phyloP scores from a whole-genome alignment of 2,329 filamentous ascomycete species.

The Cladosporium phlei region DNA sequence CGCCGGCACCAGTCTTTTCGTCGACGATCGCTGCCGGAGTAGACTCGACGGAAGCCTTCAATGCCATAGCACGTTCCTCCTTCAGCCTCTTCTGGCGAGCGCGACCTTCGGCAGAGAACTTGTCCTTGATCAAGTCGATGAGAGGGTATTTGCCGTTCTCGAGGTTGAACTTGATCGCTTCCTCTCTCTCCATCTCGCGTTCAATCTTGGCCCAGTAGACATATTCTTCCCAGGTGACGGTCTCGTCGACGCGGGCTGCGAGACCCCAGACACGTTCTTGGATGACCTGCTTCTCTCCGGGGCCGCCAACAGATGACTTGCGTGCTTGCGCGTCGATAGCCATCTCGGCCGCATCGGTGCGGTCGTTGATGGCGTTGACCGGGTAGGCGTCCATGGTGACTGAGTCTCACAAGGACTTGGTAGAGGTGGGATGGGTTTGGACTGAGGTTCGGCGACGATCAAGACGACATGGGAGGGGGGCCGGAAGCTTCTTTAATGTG shows the following conservation, averaged over 20 bases:
- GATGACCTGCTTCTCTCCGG: slow-evolving; percentile 10
- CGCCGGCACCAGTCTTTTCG: not conserved
- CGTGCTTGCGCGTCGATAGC: slow-evolving; percentile 9
- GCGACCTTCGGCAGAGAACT: slow-evolving; percentile 14
- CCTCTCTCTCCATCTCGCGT: slow-evolving; percentile 17
- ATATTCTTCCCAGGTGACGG: slow-evolving; percentile 26
- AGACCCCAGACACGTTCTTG: slow-evolving; percentile 17
- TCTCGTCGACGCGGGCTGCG: slow-evolving; percentile 20
- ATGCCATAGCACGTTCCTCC: slow-evolving; percentile 14
- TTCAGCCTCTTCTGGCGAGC: slow-evolving; percentile 9
- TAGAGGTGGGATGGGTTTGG: not conserved
- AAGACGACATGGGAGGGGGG: not conserved
- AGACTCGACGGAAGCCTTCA: slow-evolving; percentile 5
- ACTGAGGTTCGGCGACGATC: not conserved
- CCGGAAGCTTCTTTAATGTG: not conserved
- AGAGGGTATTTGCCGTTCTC: slow-evolving; percentile 11
- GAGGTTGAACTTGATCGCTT: slow-evolving; percentile 11
- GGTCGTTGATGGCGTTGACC: slow-evolving; percentile 3
- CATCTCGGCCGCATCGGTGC: slow-evolving; percentile 8
- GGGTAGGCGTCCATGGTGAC: slow-evolving; percentile 11
- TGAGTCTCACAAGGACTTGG: not conserved
- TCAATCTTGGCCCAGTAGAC: slow-evolving; percentile 22
- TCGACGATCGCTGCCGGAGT: not conserved
- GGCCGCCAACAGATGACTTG: slow-evolving; percentile 1
- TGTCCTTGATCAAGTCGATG: slow-evolving; percentile 14